Evolutionary conservation across 1,284 basidiomycete species (phyloP).

Genomic region (Fomitopsis pinicola): DNA sequence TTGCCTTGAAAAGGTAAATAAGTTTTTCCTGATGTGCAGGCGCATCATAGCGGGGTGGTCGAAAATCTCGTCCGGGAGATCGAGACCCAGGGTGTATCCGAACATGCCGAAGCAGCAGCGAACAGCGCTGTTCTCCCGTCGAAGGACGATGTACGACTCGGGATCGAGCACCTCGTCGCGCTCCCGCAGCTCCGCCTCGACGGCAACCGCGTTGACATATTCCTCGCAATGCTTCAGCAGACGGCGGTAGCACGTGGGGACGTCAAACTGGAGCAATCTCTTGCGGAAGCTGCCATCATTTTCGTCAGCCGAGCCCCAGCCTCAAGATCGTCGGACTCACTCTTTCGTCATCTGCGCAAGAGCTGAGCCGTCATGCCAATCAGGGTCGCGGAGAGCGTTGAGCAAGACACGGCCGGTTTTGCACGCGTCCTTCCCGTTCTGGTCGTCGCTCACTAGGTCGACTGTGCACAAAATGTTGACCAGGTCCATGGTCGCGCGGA

Average conservation of each 20-base stretch:
- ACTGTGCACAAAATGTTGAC: constrained; percentile 65
- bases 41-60: constrained; percentile 49
- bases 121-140: constrained; percentile 64
- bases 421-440: constrained; percentile 50
- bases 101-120: constrained; percentile 60
- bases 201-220: constrained; percentile 53
- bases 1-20: no score
- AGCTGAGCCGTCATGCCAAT: constrained; percentile 26
- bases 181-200: constrained; percentile 60
- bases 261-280: constrained; percentile 41
- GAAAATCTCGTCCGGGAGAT: constrained; percentile 59
- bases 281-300: constrained; percentile 42
- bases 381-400: constrained; percentile 45
- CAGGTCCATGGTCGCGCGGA: constrained; percentile 61
- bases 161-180: constrained; percentile 47
- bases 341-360: constrained; percentile 53
- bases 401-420: constrained; percentile 50
- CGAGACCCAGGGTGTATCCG: constrained; percentile 55
- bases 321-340: constrained; percentile 31
- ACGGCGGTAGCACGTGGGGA: constrained; percentile 40
- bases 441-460: constrained; percentile 69
- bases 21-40: constrained; percentile 54
- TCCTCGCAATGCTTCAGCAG: constrained; percentile 51
- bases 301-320: constrained; percentile 1
- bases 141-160: constrained; percentile 47